Conservation (phyloP, 1,139 yeast genomes). For the Pichia sp. region DNA sequence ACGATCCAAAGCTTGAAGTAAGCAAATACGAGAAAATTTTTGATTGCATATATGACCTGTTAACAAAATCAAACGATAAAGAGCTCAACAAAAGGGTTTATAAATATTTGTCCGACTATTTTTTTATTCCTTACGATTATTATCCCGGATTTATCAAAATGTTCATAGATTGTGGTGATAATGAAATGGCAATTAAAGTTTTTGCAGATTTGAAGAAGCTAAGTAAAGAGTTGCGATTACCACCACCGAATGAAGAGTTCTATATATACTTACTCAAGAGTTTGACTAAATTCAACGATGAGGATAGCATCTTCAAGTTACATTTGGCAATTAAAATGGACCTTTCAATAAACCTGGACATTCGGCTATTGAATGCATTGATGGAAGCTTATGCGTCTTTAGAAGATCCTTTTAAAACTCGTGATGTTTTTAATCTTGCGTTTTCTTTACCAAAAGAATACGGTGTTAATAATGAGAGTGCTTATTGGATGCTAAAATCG, state of each 20-base stretch:
- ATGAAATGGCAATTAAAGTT: conserved; percentile 57
- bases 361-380: conserved; percentile 52
- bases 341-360: conserved; percentile 48
- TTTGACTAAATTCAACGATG: conserved; percentile 54
- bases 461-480: conserved; percentile 62
- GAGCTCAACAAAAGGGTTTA: conserved; percentile 43
- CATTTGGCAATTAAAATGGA: conserved; percentile 67
- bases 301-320: conserved; percentile 61
- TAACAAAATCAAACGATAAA: conserved; percentile 27
- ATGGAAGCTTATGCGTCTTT: conserved; percentile 61
- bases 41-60: conserved; percentile 40
- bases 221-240: conserved; percentile 44
- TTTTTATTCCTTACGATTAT: conserved; percentile 52
- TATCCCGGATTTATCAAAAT: conserved; percentile 55
- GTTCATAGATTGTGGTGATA: conserved; percentile 50
- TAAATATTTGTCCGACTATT: conserved; percentile 50
- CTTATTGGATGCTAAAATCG: conserved; percentile 65
- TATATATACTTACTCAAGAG: conserved; percentile 53
- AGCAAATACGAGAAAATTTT: conserved; percentile 32
- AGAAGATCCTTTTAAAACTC: conserved; percentile 52
- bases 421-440: conserved; percentile 55
- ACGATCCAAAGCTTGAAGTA: conserved; percentile 16
- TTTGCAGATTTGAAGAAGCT: conserved; percentile 57
- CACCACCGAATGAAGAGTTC: conserved; percentile 62
- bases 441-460: conserved; percentile 40